These are phyloP conservation scores for Erythrophleum ivorense DNA, from an alignment of 331 rosid genomes.

Conservation along the genomic window DNA sequence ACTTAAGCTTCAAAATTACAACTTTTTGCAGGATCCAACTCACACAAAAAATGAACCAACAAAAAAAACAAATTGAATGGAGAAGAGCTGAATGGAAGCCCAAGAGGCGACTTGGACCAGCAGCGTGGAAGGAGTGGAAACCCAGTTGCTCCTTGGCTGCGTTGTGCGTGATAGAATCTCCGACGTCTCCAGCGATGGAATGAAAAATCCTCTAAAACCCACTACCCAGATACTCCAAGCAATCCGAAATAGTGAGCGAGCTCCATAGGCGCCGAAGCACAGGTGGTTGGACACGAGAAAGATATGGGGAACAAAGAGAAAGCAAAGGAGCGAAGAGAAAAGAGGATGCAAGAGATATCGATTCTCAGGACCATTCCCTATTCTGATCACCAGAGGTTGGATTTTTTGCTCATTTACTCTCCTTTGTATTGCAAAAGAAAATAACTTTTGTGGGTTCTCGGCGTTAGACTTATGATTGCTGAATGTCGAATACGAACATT, in stretches of 20 bases:
- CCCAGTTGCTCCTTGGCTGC: background rate
- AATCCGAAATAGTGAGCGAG: background rate
- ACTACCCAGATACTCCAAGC: background rate
- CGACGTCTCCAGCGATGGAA: background rate
- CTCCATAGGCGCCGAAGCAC: conserved; percentile 33
- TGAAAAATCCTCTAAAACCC: background rate
- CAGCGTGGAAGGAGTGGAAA: background rate
- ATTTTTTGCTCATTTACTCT: background rate
- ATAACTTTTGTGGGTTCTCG: background rate
- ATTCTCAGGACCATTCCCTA: conserved; percentile 90
- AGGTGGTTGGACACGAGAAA: background rate
- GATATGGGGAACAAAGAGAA: conserved; percentile 71
- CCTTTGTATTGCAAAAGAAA: background rate
- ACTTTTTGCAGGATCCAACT: too few relatives aligned
- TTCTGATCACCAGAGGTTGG: conserved; percentile 87
- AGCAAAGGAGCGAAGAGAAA: conserved; percentile 75
- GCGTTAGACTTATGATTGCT: background rate
- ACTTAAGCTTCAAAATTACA: too few relatives aligned
- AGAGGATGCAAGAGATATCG: conserved; percentile 81
- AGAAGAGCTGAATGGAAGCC: background rate
- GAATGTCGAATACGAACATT: background rate
- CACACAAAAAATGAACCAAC: too few relatives aligned
- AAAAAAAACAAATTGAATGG: background rate
- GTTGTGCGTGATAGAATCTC: background rate
- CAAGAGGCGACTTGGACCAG: background rate